Evolutionary conservation across 495 filamentous ascomycete genomes (phyloP), one percentile per base, ranked within the genome.

Genomic region (Trichoderma erinaceum): DNA sequence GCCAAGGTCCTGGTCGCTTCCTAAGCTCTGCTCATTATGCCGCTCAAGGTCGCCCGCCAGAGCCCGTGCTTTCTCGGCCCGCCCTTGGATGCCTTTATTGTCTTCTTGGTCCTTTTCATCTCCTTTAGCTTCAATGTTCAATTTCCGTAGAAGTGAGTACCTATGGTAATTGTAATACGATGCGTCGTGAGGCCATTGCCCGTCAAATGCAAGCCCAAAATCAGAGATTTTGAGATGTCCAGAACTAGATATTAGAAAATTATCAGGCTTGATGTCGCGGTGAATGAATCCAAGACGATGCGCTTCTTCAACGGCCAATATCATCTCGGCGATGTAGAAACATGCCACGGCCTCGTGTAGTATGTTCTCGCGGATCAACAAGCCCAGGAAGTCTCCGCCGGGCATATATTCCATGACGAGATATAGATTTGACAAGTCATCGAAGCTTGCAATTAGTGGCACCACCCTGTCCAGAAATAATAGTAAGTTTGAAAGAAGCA

Each of bases 321-420:
- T 89, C 92, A 97, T 98, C 80, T 98, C 93, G 13, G 94, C 92
- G 56, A 94, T 79, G 73, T 98, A 98, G 82, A 90, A 97, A 65
- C 86, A 85, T 4, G 92, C 88, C 56, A 90, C 86, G 8, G 83
- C 80, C 75, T 98, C 94, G 66, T 84, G 85, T 11, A 98, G 84
- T 4, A 89, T 85, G 67, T 91, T 89, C 73, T 92, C 89, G 32
- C 93, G 88, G 69, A 97, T 90, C 12, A 98, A 77, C 7, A 96
- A 79, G 1, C 90, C 90, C 3, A 98, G 82, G 70, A 98, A 97
- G 74, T 98, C 94, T 2, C 94, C 94, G 18, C 94, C 94, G 8
- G 96, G 88, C 91, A 96, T 96, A 73, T 96, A 98, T 68, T 98
- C 93, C 92, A 97, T 97, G 67, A 96, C 89, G 13, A 98, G 86